These are phyloP conservation scores for Malus sieversii DNA, from an alignment of 306 rosid species.

Conservation along the genomic window DNA sequence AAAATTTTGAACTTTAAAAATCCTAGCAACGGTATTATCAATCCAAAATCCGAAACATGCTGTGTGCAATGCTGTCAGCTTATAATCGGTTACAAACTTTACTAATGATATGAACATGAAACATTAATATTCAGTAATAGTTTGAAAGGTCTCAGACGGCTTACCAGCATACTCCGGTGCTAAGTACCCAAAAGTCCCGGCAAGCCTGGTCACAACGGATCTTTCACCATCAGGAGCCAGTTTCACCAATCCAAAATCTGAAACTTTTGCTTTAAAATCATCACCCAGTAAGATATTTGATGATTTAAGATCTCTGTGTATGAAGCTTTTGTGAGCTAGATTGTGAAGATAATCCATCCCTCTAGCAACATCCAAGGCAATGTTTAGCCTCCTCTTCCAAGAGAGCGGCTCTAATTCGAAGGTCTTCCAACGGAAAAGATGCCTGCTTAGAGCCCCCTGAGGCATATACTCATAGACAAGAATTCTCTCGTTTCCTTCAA, in stretches of 20 bases:
- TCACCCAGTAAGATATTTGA: conserved; percentile 89
- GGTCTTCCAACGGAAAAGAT: conserved; percentile 91
- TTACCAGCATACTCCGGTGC: conserved; percentile 99
- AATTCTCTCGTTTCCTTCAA: conserved; percentile 74
- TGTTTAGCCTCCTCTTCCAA: conserved; percentile 90
- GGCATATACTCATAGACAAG: conserved; percentile 94
- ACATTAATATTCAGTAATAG: not conserved
- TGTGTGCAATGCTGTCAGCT: not conserved
- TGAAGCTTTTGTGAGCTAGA: conserved; percentile 91
- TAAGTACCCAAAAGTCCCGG: conserved; percentile 95
- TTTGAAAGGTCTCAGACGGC: not conserved
- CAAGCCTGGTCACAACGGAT: conserved; percentile 85
- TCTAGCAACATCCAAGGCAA: conserved; percentile 96
- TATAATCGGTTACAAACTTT: not conserved
- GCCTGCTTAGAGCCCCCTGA: conserved; percentile 94
- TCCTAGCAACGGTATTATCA: too few species aligned
- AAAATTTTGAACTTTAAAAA: not conserved
- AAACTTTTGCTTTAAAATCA: conserved; percentile 81
- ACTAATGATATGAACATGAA: not conserved
- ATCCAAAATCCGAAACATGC: not conserved
- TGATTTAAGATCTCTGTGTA: conserved; percentile 96
- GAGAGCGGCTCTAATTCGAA: conserved; percentile 71
- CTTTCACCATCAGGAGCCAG: conserved; percentile 91
- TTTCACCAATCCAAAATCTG: conserved; percentile 96
- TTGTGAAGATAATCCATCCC: conserved; percentile 96